Percentiles rank a stretch among this genome's conserved stretches.
phyloP scores from a whole-genome alignment of 1,284 basidiomycete species.

The Puccinia coronata region DNA sequence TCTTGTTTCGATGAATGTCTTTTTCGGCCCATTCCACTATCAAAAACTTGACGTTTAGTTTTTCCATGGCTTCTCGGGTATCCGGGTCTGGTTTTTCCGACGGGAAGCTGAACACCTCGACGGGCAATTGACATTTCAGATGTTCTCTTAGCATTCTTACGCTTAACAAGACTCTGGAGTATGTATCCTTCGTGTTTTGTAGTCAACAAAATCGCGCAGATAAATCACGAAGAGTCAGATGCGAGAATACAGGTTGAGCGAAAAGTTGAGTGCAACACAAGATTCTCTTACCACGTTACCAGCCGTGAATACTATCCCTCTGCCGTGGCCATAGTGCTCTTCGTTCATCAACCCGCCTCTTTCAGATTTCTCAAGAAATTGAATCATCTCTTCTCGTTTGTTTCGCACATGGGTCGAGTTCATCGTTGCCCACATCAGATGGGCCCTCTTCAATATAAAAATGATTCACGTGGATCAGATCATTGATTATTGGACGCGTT shows the following conservation, averaged over 20 bases:
- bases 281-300: constrained; percentile 60
- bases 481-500: not conserved
- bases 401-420: constrained; percentile 56
- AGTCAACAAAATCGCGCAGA: constrained; percentile 56
- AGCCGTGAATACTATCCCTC: constrained; percentile 62
- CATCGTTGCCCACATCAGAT: constrained; percentile 57
- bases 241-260: not conserved
- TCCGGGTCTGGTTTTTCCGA: constrained; percentile 59
- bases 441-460: constrained; percentile 31
- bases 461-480: not conserved
- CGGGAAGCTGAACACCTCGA: constrained; percentile 61
- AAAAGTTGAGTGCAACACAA: not conserved
- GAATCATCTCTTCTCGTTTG: constrained; percentile 58
- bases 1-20: constrained; percentile 56
- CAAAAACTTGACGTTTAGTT: constrained; percentile 59
- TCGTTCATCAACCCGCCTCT: constrained; percentile 51
- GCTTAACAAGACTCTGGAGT: constrained; percentile 16
- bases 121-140: constrained; percentile 59
- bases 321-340: constrained; percentile 47
- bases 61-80: constrained; percentile 57
- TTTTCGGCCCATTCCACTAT: constrained; percentile 58
- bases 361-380: constrained; percentile 56
- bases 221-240: constrained; percentile 58
- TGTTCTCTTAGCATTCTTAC: constrained; percentile 25
- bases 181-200: constrained; percentile 27